A percentile compares a stretch with the other conserved stretches of the same genome.
phyloP scores from a whole-genome alignment of 306 rosid genomes.

The Carpinus fangiana region DNA sequence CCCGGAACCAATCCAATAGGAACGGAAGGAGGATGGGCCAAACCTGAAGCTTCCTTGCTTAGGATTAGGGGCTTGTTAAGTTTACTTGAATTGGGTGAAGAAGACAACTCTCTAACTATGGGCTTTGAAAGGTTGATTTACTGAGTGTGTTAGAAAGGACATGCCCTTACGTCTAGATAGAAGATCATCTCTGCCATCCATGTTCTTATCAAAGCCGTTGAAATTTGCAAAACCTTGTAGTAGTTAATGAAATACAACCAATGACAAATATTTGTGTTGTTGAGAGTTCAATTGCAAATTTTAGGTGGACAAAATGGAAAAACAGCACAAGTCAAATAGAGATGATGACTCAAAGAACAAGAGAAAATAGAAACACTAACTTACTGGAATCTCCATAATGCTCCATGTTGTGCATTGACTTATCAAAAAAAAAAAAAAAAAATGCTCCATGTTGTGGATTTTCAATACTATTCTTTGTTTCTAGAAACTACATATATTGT shows the following conservation, averaged over 20 bases:
- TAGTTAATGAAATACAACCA: background rate
- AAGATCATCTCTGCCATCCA: background rate
- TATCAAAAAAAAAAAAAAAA: too few relatives aligned
- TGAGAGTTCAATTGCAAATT: background rate
- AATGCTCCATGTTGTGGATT: background rate
- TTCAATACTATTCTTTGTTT: background rate
- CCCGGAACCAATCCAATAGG: too few relatives aligned
- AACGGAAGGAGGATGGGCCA: too few relatives aligned
- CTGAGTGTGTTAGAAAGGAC: background rate
- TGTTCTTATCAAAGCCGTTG: background rate
- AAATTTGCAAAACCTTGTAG: background rate
- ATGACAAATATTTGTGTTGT: too few relatives aligned
- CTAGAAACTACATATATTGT: background rate
- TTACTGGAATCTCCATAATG: background rate
- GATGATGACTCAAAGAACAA: background rate
- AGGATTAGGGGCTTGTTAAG: background rate
- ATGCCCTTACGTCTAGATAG: background rate
- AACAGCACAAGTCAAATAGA: background rate
- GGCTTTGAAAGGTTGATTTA: background rate
- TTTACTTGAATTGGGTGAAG: background rate
- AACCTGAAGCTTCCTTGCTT: too few relatives aligned
- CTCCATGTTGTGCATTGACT: background rate
- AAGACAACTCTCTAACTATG: background rate
- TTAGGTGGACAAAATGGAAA: background rate
- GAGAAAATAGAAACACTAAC: background rate